A percentile compares a stretch with the other conserved stretches of the same genome.
Conservation (phyloP, 495 filamentous ascomycete genomes). For the Aspergillus saccharolyticus region DNA sequence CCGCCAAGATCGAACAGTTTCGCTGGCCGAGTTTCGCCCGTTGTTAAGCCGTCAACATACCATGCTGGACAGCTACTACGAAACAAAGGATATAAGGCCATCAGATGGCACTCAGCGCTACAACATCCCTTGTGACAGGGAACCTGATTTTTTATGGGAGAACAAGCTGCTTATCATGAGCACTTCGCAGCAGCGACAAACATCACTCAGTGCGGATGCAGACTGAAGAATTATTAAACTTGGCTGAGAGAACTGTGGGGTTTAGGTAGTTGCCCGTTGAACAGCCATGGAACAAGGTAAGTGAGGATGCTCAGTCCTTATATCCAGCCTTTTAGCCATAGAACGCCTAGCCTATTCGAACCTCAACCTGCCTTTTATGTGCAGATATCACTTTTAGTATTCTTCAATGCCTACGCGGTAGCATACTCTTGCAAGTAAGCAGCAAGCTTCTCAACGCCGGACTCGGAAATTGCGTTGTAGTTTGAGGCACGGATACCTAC, state of each 20-base stretch:
- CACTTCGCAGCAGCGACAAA: no score
- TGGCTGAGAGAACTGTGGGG: no score
- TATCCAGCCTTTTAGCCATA: not conserved
- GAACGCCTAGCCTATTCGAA: conserved; percentile 33
- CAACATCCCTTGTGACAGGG: no score
- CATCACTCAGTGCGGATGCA: no score
- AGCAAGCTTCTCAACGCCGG: conserved; percentile 54
- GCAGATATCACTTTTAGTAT: conserved; percentile 50
- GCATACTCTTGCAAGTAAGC: conserved; percentile 53
- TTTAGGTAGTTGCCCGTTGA: not conserved
- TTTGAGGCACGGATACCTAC: conserved; percentile 31
- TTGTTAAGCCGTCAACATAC: no score
- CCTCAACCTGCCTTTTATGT: conserved; percentile 60
- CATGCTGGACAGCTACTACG: no score
- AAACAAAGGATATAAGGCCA: no score
- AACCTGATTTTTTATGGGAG: no score
- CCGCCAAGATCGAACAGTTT: not conserved
- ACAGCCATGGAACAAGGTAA: not conserved
- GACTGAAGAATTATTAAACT: no score
- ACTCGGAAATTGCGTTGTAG: conserved; percentile 58
- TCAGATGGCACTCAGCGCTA: no score
- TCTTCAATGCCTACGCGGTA: not conserved
- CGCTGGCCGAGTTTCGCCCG: not conserved
- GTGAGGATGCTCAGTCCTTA: not conserved
- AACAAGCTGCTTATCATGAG: no score